phyloP scores from a whole-genome alignment of 345 rosid species.

The Eucalyptus urophylla region DNA sequence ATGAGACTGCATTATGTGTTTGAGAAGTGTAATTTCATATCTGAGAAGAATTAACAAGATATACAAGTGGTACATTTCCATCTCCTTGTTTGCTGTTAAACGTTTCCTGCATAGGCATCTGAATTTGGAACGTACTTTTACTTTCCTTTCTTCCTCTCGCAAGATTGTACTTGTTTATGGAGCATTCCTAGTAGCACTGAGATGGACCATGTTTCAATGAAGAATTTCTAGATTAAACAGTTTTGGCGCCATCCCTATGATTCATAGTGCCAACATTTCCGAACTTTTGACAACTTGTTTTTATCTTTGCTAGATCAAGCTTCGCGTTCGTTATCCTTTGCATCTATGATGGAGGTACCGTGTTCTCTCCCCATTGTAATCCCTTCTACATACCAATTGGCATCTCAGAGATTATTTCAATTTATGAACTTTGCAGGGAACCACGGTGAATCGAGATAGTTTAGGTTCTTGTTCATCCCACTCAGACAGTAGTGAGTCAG shows the following conservation, averaged over 20 bases:
- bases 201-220: not conserved
- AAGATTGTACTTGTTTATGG: not conserved
- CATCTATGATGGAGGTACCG: conserved; percentile 26
- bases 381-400: not conserved
- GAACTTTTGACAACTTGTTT: not conserved
- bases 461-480: conserved; percentile 23
- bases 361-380: not conserved
- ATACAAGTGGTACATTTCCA: not conserved
- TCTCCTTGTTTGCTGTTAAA: not conserved
- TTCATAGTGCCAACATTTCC: not conserved
- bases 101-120: not conserved
- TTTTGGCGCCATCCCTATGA: not conserved
- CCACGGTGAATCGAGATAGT: conserved; percentile 21
- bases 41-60: not conserved
- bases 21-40: not conserved
- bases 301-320: conserved; percentile 12
- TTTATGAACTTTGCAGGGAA: conserved; percentile 10
- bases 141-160: not conserved
- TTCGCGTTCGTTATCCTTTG: conserved; percentile 10
- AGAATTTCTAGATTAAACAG: not conserved
- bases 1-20: not conserved
- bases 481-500: conserved; percentile 43
- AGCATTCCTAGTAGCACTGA: not conserved
- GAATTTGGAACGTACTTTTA: not conserved
- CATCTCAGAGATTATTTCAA: not conserved